Evolutionary conservation across 176 grass and related monocot species (phyloP).

Genomic region (Ensete glaucum): DNA sequence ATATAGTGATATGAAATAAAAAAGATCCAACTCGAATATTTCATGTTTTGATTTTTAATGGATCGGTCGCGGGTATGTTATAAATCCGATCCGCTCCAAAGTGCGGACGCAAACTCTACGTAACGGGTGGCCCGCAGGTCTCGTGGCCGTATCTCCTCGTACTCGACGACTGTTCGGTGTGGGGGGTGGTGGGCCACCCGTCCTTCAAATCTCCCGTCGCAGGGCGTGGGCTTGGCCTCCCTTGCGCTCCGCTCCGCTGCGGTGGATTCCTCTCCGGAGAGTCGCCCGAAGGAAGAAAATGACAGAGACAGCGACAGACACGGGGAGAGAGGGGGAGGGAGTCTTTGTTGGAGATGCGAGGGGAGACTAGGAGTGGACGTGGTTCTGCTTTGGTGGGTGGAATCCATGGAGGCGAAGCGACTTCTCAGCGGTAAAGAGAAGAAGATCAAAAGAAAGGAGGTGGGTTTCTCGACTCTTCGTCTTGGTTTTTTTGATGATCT

Average conservation of each 20-base stretch:
- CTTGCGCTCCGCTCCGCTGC: not conserved
- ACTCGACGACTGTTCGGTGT: no score
- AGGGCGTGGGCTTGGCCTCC: not conserved
- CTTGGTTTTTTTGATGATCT: not conserved
- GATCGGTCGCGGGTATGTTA: no score
- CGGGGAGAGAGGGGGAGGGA: not conserved
- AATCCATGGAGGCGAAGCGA: slow-evolving; percentile 24
- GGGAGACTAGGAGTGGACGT: not conserved
- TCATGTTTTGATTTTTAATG: no score
- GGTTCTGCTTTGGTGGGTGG: not conserved
- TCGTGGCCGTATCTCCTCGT: no score
- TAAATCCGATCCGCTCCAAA: no score
- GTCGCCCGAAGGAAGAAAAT: not conserved
- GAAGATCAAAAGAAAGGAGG: slow-evolving; percentile 38
- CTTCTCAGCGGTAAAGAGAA: slow-evolving; percentile 30
- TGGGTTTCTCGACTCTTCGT: not conserved
- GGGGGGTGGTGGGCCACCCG: not conserved
- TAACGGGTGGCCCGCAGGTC: no score
- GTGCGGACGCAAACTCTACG: no score
- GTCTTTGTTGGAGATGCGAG: not conserved
- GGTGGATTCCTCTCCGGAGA: not conserved
- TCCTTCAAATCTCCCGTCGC: not conserved
- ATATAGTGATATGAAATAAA: no score
- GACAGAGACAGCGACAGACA: not conserved
- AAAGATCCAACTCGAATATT: no score